Conservation (phyloP, 1,139 yeast species). For the Geotrichum macrosporum region DNA sequence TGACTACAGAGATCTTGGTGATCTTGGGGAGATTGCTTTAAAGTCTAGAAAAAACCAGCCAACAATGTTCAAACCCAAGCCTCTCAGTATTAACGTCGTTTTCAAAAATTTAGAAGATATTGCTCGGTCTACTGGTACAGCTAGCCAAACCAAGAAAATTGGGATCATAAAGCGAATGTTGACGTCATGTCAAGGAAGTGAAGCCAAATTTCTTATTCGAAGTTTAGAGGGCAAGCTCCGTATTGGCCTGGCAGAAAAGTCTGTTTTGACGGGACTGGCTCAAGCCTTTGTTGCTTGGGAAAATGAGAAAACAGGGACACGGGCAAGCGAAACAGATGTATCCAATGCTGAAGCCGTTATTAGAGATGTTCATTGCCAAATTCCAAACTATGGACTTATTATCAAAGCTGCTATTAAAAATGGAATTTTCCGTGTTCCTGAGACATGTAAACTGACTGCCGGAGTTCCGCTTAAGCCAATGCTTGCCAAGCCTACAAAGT, state of each 20-base stretch:
- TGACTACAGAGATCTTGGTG: conserved; percentile 79
- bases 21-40: conserved; percentile 84
- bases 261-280: conserved; percentile 77
- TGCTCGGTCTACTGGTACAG: conserved; percentile 76
- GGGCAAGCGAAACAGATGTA: conserved; percentile 26
- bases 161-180: conserved; percentile 74
- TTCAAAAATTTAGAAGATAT: conserved; percentile 70
- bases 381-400: conserved; percentile 85
- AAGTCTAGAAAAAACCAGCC: conserved; percentile 80
- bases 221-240: conserved; percentile 89
- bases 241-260: conserved; percentile 90
- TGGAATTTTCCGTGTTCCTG: conserved; percentile 63
- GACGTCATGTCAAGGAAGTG: conserved; percentile 81
- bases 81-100: conserved; percentile 68
- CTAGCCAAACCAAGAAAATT: conserved; percentile 74
- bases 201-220: conserved; percentile 85
- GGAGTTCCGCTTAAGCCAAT: conserved; percentile 96
- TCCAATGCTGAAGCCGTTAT: conserved; percentile 66
- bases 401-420: conserved; percentile 59
- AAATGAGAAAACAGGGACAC: conserved; percentile 30
- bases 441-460: conserved; percentile 72
- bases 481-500: conserved; percentile 96
- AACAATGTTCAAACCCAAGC: conserved; percentile 87
- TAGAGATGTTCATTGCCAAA: conserved; percentile 80
- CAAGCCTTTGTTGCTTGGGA: conserved; percentile 75